Percentiles rank a stretch among this genome's conserved stretches.
Evolutionary conservation across 495 filamentous ascomycete species (phyloP).

Genomic region (Podospora pseudocomata): DNA sequence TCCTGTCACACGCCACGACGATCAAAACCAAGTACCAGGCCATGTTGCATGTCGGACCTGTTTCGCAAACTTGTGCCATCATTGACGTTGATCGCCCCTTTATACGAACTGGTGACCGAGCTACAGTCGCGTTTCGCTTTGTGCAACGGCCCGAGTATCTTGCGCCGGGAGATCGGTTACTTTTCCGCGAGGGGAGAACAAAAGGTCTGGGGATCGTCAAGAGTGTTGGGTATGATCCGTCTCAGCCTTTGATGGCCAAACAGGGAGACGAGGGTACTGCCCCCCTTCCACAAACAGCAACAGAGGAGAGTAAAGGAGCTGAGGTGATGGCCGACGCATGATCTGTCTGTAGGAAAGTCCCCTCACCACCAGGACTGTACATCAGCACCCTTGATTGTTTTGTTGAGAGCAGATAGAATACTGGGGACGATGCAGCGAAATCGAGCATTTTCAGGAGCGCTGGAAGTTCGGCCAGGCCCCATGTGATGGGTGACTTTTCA

Average conservation of each 20-base stretch:
- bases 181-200: slow-evolving; percentile 93
- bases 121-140: slow-evolving; percentile 88
- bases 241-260: slow-evolving; percentile 34
- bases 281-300: background rate
- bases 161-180: slow-evolving; percentile 76
- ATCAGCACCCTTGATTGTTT: background rate
- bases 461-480: background rate
- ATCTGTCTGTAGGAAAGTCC: background rate
- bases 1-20: slow-evolving; percentile 94
- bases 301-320: background rate
- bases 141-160: slow-evolving; percentile 96
- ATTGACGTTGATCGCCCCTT: slow-evolving; percentile 97
- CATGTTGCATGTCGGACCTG: slow-evolving; percentile 95
- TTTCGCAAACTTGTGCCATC: slow-evolving; percentile 93
- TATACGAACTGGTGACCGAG: slow-evolving; percentile 90
- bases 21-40: slow-evolving; percentile 98
- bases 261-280: slow-evolving; percentile 21
- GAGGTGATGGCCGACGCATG: background rate
- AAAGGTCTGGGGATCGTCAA: slow-evolving; percentile 96
- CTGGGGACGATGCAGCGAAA: background rate
- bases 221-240: slow-evolving; percentile 77
- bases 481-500: background rate
- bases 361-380: background rate
- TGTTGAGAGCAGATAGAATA: background rate
- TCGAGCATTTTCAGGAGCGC: background rate